These are phyloP conservation scores for Endothia cerciana DNA, from an alignment of 2,329 filamentous ascomycete genomes.

Conservation along the genomic window DNA sequence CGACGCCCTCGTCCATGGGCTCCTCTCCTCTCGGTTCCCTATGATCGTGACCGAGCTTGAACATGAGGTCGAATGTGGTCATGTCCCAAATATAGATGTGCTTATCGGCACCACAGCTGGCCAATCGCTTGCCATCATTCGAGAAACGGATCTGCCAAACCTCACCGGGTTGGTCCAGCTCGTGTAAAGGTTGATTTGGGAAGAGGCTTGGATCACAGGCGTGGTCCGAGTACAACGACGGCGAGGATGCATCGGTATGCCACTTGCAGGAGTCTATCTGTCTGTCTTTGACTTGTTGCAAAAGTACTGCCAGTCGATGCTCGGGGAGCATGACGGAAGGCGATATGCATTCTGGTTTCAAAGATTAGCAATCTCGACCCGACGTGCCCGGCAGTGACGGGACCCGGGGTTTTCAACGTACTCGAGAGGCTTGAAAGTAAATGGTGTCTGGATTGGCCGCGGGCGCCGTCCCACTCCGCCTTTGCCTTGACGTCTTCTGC, in stretches of 20 bases:
- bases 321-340: conserved; percentile 97
- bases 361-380: conserved; percentile 30
- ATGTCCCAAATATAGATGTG: conserved; percentile 84
- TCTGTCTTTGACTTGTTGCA: conserved; percentile 81
- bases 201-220: conserved; percentile 80
- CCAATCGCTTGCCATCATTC: conserved; percentile 79
- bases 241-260: conserved; percentile 78
- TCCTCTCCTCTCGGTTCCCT: conserved; percentile 13
- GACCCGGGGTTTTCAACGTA: conserved; percentile 42
- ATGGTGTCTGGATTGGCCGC: conserved; percentile 71
- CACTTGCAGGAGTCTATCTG: conserved; percentile 86
- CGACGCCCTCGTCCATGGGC: conserved; percentile 60
- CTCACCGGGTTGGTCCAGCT: conserved; percentile 79
- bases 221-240: conserved; percentile 89
- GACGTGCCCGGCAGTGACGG: not conserved
- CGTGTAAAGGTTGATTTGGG: conserved; percentile 70
- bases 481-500: conserved; percentile 75
- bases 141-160: conserved; percentile 94
- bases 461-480: conserved; percentile 83
- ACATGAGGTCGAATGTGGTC: conserved; percentile 66
- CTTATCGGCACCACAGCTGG: conserved; percentile 78
- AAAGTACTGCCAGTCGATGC: conserved; percentile 78
- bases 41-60: conserved; percentile 66
- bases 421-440: conserved; percentile 84
- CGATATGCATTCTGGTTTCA: conserved; percentile 75